These are phyloP conservation scores for Arabis alpina DNA, from an alignment of 345 rosid genomes.

Conservation along the genomic window DNA sequence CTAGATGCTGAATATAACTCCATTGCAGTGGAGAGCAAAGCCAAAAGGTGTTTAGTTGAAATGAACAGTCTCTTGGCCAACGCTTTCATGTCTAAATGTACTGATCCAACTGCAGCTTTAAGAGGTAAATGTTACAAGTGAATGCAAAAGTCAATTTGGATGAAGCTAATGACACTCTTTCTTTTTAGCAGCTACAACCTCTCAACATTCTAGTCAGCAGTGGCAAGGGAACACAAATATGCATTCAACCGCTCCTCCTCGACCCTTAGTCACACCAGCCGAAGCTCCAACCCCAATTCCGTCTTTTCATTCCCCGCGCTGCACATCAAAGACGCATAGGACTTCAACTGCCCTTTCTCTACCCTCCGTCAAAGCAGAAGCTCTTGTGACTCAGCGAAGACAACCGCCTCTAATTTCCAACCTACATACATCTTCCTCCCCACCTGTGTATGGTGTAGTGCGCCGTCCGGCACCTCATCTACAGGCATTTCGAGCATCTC, in stretches of 20 bases:
- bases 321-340: neutral
- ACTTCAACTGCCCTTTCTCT: conserved; percentile 1
- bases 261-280: neutral
- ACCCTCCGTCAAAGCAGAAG: conserved; percentile 8
- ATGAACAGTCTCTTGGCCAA: conserved; percentile 24
- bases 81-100: conserved; percentile 13
- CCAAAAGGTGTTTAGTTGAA: neutral
- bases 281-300: conserved; percentile 5
- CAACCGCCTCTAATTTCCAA: conserved; percentile 35
- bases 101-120: conserved; percentile 5
- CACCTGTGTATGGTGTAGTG: neutral
- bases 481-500: conserved; percentile 15
- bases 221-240: neutral
- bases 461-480: conserved; percentile 35
- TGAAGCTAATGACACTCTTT: neutral
- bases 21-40: conserved; percentile 7
- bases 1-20: conserved; percentile 5
- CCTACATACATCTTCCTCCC: conserved; percentile 17
- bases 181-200: conserved; percentile 14
- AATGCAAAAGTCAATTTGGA: neutral
- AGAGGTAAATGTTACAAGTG: conserved; percentile 28
- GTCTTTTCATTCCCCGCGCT: neutral
- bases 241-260: conserved; percentile 19
- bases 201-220: conserved; percentile 13
- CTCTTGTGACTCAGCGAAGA: conserved; percentile 19